These are phyloP conservation scores for Baorangia bicolor DNA, from an alignment of 768 basidiomycete species.

Conservation along the genomic window DNA sequence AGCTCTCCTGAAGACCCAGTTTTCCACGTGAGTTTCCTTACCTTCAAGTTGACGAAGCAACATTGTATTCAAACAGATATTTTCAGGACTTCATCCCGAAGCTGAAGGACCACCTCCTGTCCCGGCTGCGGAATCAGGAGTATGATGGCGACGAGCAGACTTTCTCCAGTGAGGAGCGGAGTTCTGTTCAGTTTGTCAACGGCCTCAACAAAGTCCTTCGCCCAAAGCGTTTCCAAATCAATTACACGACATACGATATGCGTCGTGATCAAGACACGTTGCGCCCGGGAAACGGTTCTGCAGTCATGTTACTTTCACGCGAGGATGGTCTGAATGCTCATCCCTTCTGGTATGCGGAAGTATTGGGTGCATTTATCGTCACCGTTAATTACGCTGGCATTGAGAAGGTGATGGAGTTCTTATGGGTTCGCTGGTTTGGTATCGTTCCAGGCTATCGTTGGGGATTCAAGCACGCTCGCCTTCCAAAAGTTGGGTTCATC, in stretches of 20 bases:
- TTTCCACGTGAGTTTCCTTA: neutral
- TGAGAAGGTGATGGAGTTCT: conserved; percentile 16
- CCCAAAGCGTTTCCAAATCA: neutral
- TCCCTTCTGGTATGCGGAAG: conserved; percentile 25
- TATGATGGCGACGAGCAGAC: neutral
- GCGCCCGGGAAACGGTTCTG: conserved; percentile 13
- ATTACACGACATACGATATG: too few relatives aligned
- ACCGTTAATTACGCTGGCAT: conserved; percentile 5
- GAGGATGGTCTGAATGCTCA: conserved; percentile 13
- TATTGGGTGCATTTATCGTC: conserved; percentile 23
- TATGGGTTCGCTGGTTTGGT: conserved; percentile 31
- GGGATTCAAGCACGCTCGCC: conserved; percentile 9
- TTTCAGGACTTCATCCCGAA: neutral
- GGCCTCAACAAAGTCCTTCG: neutral
- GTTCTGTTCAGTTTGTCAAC: neutral
- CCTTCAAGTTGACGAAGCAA: too few relatives aligned
- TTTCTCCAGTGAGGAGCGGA: too few relatives aligned
- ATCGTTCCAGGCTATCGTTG: conserved; percentile 2
- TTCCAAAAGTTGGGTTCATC: conserved; percentile 24
- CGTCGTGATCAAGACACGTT: conserved; percentile 25
- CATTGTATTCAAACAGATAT: neutral
- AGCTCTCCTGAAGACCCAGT: neutral
- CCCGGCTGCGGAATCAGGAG: neutral
- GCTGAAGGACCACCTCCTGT: neutral
- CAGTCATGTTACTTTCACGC: conserved; percentile 20